Base-by-base conservation (phyloP, 345 rosid species). In the Arabidopsis suecica region DNA sequence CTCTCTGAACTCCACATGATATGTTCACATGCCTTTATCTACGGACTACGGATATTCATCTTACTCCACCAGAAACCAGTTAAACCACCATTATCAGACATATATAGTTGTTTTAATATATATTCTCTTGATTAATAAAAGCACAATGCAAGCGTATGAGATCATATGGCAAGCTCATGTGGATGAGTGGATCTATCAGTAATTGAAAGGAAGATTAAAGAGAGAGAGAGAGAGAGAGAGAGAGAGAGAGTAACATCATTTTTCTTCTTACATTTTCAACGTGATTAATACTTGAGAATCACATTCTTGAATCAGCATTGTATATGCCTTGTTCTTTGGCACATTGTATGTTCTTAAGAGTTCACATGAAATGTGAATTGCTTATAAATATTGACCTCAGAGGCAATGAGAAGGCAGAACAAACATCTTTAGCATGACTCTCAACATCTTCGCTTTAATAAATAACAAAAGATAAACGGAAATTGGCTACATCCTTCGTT, bases 381-480 rank as follows among this genome's bases (percentile, higher is more conserved):
- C 38, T 30, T 1, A 75, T 59, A 60, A 28, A 45, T 75, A 65
- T 40, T 32, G 18, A 18, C 16, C 4, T 7, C 37, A 40, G 61
- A 68, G 38, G 47, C 28, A 67, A 28, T 75, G 73, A 59, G 71
- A 54, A 62, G 28, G 63, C 53, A 69, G 61, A 69, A 69, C 75
- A 63, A 62, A 25, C 61, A 66, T 66, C 65, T 65, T 36, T 8
- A 37, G 14, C 65, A 34, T 16, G 18, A 16, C 32, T 74, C 68
- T 66, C 38, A 67, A 40, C 16, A 41, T 1, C 60, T 66, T 61
- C 36, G 13, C 37, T 63, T 61, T 38, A 33, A 50, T 48, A 14
- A 61, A 34, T 0, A 58, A 47, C 37, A 45, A 8, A 70, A 74
- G 34, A 57, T 22, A 9, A 34, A 41, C 23, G 9, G n/a, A 72